Base-by-base conservation (phyloP, 2,329 filamentous ascomycete species). In the Ceratocystis cubensis region DNA sequence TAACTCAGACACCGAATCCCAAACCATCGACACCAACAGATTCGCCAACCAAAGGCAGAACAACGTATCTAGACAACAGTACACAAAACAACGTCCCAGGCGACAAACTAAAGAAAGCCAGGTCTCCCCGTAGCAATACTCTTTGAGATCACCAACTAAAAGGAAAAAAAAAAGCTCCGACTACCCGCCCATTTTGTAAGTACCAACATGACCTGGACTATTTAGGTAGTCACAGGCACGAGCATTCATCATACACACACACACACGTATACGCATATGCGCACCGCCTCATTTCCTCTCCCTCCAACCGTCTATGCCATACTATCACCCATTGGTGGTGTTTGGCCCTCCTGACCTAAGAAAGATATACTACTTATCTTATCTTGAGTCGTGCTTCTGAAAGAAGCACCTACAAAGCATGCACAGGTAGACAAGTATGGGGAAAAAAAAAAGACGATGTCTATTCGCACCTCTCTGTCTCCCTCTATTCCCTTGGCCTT, bases 1-100 rank as follows among this genome's bases (percentile, higher is more conserved):
- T 8, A n/a, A 37, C 56, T 59, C 56, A 59, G 56, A 59, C 56
- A 59, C 56, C 33, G 13, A 59, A 33, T 59, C 56, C 28, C 30
- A 59, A 59, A 59, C 8, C 25, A 59, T 30, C 20, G 20, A 53
- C 10, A 15, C 37, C 37, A 41, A 15, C 37, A 41, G 37, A 41
- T 41, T 41, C 37, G 37, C 22, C 28, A 59, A 17, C 28, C 28
- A 59, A 37, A 30, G 25, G 33, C 15, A 28, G 7, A 59, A 17
- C 56, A 30, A 30, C 15, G 33, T 4, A 33, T 33, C 17, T n/a
- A 28, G 30, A 59, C 17, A 59, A 30, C 56, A 8, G 56, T n/a
- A 33, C 30, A n/a, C 56, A 37, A 37, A 25, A 30, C 10, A n/a
- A 37, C 56, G 10, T 59, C 17, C 13, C 33, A 10, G 28, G 20